Evolutionary conservation across 1,139 yeast species (phyloP).

Genomic region (Pichia sp.): DNA sequence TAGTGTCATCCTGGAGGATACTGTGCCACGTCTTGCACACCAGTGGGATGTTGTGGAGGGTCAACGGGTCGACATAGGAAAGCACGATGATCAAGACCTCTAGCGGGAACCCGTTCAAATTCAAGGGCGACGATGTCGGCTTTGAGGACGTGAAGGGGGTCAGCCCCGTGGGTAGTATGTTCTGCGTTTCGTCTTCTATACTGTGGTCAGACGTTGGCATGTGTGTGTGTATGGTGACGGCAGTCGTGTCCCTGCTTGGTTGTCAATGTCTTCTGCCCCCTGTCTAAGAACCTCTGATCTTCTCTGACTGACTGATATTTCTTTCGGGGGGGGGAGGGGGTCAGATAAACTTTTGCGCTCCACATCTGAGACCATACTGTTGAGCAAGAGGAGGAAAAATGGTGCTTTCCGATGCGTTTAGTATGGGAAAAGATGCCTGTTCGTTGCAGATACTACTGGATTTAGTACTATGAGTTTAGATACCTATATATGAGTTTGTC

Average conservation of each 20-base stretch:
- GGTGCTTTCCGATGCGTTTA: no score
- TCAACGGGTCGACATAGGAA: slow-evolving; percentile 53
- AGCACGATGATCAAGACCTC: slow-evolving; percentile 57
- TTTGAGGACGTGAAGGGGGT: neutral
- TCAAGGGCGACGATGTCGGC: neutral
- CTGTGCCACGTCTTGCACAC: slow-evolving; percentile 54
- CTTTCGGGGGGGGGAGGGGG: neutral
- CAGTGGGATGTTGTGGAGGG: slow-evolving; percentile 45
- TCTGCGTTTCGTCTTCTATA: neutral
- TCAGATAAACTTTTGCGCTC: neutral
- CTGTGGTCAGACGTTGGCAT: no score
- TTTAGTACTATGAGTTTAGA: neutral
- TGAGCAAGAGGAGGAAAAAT: no score
- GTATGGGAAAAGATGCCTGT: no score
- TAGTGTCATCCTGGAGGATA: slow-evolving; percentile 51
- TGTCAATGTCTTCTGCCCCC: no score
- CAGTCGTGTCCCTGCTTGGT: no score
- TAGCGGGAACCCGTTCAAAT: slow-evolving; percentile 42
- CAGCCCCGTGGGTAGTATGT: neutral
- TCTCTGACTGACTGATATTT: no score
- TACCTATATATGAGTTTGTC: neutral
- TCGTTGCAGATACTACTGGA: no score
- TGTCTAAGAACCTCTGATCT: no score
- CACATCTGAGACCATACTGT: no score
- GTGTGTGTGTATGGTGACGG: no score